Evolutionary conservation across 495 filamentous ascomycete genomes (phyloP).

Genomic region (Margaritispora aquatica): DNA sequence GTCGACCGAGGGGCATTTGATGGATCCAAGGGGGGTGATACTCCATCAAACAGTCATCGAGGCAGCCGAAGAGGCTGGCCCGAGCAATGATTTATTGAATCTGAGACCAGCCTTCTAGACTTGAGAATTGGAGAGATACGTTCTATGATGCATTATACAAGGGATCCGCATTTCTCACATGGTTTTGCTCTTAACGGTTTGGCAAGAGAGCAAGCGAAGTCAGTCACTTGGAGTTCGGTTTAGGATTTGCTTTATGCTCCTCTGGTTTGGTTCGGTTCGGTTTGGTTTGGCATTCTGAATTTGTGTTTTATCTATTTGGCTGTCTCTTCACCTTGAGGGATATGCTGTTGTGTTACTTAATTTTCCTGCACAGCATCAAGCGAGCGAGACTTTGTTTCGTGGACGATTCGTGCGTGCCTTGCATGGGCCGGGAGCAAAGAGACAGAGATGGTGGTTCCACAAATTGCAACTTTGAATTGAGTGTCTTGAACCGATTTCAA

Average conservation of each 20-base stretch:
- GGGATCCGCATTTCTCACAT: not conserved
- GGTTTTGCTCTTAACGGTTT: not conserved
- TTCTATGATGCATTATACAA: not conserved
- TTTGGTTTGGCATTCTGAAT: not conserved
- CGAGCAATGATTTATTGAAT: not conserved
- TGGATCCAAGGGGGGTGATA: slow-evolving; percentile 37
- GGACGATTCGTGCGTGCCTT: too few relatives aligned
- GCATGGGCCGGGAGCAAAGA: not conserved
- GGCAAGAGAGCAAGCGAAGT: not conserved
- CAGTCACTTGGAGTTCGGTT: too few relatives aligned
- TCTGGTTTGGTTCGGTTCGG: not conserved
- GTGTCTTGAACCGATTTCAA: not conserved
- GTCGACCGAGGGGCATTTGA: slow-evolving; percentile 32
- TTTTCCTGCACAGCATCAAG: not conserved
- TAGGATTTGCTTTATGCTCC: too few relatives aligned
- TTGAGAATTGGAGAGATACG: not conserved
- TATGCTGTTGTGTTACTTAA: not conserved
- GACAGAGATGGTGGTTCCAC: not conserved
- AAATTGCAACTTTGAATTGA: too few relatives aligned
- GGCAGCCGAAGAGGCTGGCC: slow-evolving; percentile 21
- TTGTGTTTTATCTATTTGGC: not conserved
- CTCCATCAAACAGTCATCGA: slow-evolving; percentile 27
- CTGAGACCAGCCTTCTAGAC: not conserved
- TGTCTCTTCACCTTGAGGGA: not conserved
- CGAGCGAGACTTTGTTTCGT: not conserved